Evolutionary conservation across 768 basidiomycete genomes (phyloP).

Genomic region (Trichaptum fuscoviolaceum): DNA sequence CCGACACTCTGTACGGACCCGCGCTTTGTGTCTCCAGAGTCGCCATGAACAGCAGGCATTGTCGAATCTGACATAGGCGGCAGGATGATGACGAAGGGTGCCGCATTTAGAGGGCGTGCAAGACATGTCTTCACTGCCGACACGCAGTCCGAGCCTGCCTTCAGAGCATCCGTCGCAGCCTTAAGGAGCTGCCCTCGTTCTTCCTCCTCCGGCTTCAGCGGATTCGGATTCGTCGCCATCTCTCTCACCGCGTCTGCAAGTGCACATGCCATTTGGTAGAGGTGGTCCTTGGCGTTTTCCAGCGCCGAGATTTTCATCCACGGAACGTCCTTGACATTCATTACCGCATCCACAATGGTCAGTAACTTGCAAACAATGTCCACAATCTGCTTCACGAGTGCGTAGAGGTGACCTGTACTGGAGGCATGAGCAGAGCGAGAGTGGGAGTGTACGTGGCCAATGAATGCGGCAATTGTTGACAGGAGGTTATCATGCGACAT

Average conservation of each 20-base stretch:
- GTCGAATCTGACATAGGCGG: constrained; percentile 39
- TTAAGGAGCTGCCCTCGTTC: constrained; percentile 74
- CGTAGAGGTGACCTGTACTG: constrained; percentile 89
- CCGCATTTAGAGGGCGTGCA: constrained; percentile 54
- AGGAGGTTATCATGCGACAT: constrained; percentile 85
- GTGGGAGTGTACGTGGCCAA: constrained; percentile 94
- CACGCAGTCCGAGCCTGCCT: constrained; percentile 86
- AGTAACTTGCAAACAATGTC: constrained; percentile 90
- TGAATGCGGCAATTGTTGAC: constrained; percentile 94
- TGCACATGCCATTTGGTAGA: constrained; percentile 81
- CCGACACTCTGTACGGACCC: not conserved
- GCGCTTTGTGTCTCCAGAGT: not conserved
- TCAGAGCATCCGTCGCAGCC: constrained; percentile 83
- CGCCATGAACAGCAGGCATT: constrained; percentile 3
- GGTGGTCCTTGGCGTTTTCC: constrained; percentile 64
- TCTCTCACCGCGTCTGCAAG: constrained; percentile 82
- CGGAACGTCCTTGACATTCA: constrained; percentile 68
- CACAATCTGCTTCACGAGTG: constrained; percentile 91
- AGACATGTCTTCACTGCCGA: constrained; percentile 81
- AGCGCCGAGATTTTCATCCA: constrained; percentile 59
- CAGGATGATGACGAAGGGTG: constrained; percentile 60
- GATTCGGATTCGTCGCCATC: constrained; percentile 29
- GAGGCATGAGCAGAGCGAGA: constrained; percentile 87
- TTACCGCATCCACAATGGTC: constrained; percentile 85
- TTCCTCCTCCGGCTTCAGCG: constrained; percentile 63